Evolutionary conservation across 2,329 filamentous ascomycete genomes (phyloP), one percentile per base, ranked within the genome.

Genomic region (Lecanosticta acicola): DNA sequence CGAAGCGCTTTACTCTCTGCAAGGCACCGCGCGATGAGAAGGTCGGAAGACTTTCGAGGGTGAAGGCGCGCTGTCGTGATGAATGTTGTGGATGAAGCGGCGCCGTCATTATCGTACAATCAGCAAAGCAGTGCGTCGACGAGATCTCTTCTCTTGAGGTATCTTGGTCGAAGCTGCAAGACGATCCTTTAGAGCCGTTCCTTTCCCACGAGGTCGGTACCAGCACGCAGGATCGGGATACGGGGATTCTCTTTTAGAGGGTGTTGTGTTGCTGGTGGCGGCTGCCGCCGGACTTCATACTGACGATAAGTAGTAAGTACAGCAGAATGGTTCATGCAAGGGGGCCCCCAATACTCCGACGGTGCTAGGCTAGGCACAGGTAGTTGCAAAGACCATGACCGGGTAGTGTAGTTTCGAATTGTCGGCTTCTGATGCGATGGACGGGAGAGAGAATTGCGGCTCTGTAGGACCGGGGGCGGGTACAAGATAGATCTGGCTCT

Each of bases 1-100:
- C 52, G 29, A 49, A 47, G 11, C 47, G 46, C 34, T 46, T 39
- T 17, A 55, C 32, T 13, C 37, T 17, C 37, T 39, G 37, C 17
- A 39, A 13, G 7, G 8, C 21, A 4, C 37, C 19, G 11, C 37
- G 37, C 18, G 37, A 18, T 14, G 34, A 37, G 4, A 37, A 14
- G 7, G 34, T 24, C 17, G 37, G 37, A 18, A 39, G 14, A 19
- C 37, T 39, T 20, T 39, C 37, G 10, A 24, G n/a, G 17, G 37
- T 39, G 37, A 39, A 39, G 37, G 17, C 14, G 19, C 37, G 37
- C n/a, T 18, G 37, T 9, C 21, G 21, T 8, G n/a, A 17, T 18
- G 24, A 21, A 7, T n/a, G 37, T 11, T 29, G 24, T 7, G 5
- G 24, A 7, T 29, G 7, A 39, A 21, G 19, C 9, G n/a, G 18